Evolutionary conservation across 257 asterid species (phyloP).

Genomic region (Solanum virginianum): DNA sequence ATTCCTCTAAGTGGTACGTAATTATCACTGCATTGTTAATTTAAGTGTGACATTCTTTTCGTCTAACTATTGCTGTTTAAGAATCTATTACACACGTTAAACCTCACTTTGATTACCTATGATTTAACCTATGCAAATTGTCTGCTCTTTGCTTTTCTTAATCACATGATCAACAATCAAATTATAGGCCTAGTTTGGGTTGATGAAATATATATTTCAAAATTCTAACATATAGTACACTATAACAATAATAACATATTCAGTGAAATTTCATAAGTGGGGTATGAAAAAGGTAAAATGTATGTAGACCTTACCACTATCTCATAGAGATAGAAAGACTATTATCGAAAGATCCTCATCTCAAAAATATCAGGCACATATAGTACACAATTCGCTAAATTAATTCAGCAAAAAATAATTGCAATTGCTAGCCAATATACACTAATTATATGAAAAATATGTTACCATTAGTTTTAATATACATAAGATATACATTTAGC

Average conservation of each 20-base stretch:
- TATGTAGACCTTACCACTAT: too few species aligned
- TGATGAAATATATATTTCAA: too few species aligned
- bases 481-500: background rate
- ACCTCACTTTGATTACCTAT: constrained; percentile 19
- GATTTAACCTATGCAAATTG: constrained; percentile 7
- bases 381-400: background rate
- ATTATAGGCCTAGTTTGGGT: background rate
- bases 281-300: too few species aligned
- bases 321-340: too few species aligned
- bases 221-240: background rate
- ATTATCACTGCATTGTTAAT: constrained; percentile 17
- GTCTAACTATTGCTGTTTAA: constrained; percentile 7
- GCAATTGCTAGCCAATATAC: background rate
- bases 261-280: too few species aligned
- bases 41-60: constrained; percentile 23
- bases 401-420: background rate
- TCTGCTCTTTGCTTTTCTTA: background rate
- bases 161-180: background rate
- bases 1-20: constrained; percentile 4
- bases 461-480: background rate
- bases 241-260: too few species aligned
- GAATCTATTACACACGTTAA: constrained; percentile 16
- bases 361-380: too few species aligned
- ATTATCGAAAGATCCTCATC: too few species aligned
- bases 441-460: background rate